These are phyloP conservation scores for Tubosaeta brunneosetosa DNA, from an alignment of 768 basidiomycete species.

Conservation along the genomic window DNA sequence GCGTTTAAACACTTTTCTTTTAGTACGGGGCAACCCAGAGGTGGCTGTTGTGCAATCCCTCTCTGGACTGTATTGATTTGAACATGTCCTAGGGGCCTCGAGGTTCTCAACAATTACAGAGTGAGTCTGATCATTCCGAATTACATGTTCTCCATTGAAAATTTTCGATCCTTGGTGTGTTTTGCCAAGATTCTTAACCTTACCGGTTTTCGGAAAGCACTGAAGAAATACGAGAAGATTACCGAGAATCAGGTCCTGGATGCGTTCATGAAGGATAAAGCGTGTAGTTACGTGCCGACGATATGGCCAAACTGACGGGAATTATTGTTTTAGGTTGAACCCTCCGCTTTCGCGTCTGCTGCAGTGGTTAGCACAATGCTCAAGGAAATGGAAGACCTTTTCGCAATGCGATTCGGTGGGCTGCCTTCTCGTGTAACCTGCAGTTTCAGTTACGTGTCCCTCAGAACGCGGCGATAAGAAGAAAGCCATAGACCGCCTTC, in stretches of 20 bases:
- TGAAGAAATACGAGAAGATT: constrained; percentile 83
- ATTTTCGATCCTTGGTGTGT: background rate
- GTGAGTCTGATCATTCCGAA: constrained; percentile 31
- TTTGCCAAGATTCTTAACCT: constrained; percentile 68
- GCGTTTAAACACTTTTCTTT: constrained; percentile 1
- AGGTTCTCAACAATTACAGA: constrained; percentile 85
- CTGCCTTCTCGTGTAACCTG: background rate
- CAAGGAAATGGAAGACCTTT: constrained; percentile 71
- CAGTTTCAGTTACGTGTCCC: background rate
- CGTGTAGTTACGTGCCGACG: constrained; percentile 19
- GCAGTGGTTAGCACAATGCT: constrained; percentile 61
- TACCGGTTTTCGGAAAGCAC: constrained; percentile 82
- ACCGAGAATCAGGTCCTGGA: constrained; percentile 69
- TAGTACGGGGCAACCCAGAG: background rate
- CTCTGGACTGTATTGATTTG: background rate
- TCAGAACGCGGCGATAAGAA: constrained; percentile 74
- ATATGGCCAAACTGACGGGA: background rate
- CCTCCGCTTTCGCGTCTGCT: constrained; percentile 64
- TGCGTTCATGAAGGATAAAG: constrained; percentile 79
- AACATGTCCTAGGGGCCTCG: constrained; percentile 51
- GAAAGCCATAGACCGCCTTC: constrained; percentile 63
- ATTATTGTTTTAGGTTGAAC: constrained; percentile 48
- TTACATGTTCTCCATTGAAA: background rate
- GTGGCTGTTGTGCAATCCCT: background rate
- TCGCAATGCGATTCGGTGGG: constrained; percentile 73